A percentile compares a stretch with the other conserved stretches of the same genome.
Evolutionary conservation across 805 yeast species (phyloP).

Genomic region (Phaffomyces antillensis): DNA sequence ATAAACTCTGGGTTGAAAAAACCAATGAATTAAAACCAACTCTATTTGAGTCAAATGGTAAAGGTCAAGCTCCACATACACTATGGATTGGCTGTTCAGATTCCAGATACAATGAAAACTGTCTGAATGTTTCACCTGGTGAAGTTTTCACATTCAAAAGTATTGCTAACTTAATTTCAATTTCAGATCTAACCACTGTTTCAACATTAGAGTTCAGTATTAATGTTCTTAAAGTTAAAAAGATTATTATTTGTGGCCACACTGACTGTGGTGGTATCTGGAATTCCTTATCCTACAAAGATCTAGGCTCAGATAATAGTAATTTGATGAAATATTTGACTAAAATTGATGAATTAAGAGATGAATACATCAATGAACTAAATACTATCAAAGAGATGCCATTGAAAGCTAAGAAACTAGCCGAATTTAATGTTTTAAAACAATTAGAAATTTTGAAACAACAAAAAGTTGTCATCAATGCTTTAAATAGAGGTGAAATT

Average conservation of each 20-base stretch:
- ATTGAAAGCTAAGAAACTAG: conserved; percentile 52
- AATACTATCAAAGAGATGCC: conserved; percentile 42
- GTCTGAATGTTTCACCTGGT: conserved; percentile 78
- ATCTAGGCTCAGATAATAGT: conserved; percentile 49
- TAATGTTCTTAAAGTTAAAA: conserved; percentile 72
- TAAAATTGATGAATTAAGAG: conserved; percentile 61
- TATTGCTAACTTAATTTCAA: conserved; percentile 70
- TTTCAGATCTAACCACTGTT: conserved; percentile 62
- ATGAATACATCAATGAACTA: conserved; percentile 46
- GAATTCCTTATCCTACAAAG: conserved; percentile 63
- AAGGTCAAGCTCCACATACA: conserved; percentile 90
- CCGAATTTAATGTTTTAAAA: conserved; percentile 67
- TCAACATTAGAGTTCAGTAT: conserved; percentile 86
- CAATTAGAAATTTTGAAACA: conserved; percentile 63
- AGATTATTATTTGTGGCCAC: conserved; percentile 86
- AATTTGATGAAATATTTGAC: conserved; percentile 40
- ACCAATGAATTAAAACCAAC: conserved; percentile 21
- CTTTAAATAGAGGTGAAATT: conserved; percentile 52
- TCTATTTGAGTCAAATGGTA: conserved; percentile 40
- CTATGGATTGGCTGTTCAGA: conserved; percentile 94
- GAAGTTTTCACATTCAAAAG: conserved; percentile 86
- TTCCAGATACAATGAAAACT: conserved; percentile 78
- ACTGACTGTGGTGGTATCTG: conserved; percentile 92
- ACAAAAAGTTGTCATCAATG: conserved; percentile 52
- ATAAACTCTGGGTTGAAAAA: conserved; percentile 37